Conservation (phyloP, 208 protist genomes). For the Leishmania lainsoni region DNA sequence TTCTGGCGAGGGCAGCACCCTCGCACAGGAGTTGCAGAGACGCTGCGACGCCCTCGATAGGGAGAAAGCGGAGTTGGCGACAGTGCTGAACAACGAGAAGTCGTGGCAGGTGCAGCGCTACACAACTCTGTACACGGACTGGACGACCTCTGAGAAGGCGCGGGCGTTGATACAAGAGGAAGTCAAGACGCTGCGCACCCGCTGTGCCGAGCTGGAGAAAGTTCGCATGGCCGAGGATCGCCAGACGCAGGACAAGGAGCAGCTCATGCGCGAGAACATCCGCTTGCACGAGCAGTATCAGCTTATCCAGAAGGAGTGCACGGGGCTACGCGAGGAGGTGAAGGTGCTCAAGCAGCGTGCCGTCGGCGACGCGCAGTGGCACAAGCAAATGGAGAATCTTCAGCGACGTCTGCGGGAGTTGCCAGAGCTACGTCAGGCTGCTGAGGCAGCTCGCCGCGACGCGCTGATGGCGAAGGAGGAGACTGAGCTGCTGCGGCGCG, state of each 20-base stretch:
- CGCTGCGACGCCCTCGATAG: slow-evolving; percentile 26
- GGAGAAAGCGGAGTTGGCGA: slow-evolving; percentile 38
- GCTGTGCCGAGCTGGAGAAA: slow-evolving; percentile 42
- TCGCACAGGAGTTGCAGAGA: slow-evolving; percentile 27
- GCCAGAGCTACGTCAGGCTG: slow-evolving; percentile 61
- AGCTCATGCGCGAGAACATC: slow-evolving; percentile 69
- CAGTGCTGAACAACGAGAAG: slow-evolving; percentile 33
- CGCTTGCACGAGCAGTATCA: slow-evolving; percentile 72
- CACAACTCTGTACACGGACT: slow-evolving; percentile 42
- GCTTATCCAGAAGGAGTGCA: slow-evolving; percentile 54
- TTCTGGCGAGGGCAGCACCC: slow-evolving; percentile 31
- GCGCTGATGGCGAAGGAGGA: slow-evolving; percentile 59
- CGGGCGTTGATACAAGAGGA: slow-evolving; percentile 61
- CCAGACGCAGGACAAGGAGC: slow-evolving; percentile 52
- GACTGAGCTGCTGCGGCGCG: slow-evolving; percentile 56
- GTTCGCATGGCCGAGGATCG: slow-evolving; percentile 38
- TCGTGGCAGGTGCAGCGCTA: slow-evolving; percentile 36
- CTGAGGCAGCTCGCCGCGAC: slow-evolving; percentile 63
- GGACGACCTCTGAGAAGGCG: slow-evolving; percentile 44
- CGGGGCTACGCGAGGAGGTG: slow-evolving; percentile 45
- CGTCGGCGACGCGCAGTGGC: slow-evolving; percentile 35
- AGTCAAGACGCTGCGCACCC: slow-evolving; percentile 45
- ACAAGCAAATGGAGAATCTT: slow-evolving; percentile 64
- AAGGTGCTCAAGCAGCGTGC: slow-evolving; percentile 33
- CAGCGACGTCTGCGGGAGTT: slow-evolving; percentile 66